Evolutionary conservation across 306 rosid species (phyloP), one percentile per base, ranked within the genome.

Genomic region (Quercus bicolor): DNA sequence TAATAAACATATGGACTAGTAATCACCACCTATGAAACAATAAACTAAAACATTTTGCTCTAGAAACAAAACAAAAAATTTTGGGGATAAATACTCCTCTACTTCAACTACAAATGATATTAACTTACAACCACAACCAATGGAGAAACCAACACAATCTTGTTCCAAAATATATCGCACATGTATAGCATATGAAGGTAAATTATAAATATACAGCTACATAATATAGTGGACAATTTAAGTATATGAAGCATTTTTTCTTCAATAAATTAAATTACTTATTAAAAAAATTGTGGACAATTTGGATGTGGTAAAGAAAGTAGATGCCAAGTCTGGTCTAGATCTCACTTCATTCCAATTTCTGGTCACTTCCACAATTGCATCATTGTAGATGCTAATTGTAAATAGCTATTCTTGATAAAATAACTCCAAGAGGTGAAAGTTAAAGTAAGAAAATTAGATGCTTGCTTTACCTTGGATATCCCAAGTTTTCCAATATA

Each of bases 401-500:
- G 26, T 56, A 77, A 56, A 66, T 77, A 77, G 64, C 72, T 29
- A 59, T 75, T 73, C 33, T 24, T 62, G 23, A 68, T 70, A 72
- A 70, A 72, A 66, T 37, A 81, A 13, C 40, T 40, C 14, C 1
- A 70, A 56, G 53, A 19, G 53, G 81, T 31, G 75, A 72, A 34
- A 37, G 51, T 31, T 45, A 56, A 19, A 16, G 51, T 20, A 77
- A 77, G 4, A 84, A 76, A 82, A 65, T 62, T 60, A 68, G 60
- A 60, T 75, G 80, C 77, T 78, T 81, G 78, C 16, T 78, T 78
- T 85, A 94, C 98, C 96, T 92, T 85, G 53, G 91, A 82, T 89
- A 92, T 75, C 93, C 97, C 81, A 94, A 88, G 79, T 94, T 91
- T 76, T 86, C 89, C 59, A 84, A 75, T 72, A 90, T 80, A 70